phyloP scores from a whole-genome alignment of 164 flowering plant genomes.

The Cinnamomum chago region DNA sequence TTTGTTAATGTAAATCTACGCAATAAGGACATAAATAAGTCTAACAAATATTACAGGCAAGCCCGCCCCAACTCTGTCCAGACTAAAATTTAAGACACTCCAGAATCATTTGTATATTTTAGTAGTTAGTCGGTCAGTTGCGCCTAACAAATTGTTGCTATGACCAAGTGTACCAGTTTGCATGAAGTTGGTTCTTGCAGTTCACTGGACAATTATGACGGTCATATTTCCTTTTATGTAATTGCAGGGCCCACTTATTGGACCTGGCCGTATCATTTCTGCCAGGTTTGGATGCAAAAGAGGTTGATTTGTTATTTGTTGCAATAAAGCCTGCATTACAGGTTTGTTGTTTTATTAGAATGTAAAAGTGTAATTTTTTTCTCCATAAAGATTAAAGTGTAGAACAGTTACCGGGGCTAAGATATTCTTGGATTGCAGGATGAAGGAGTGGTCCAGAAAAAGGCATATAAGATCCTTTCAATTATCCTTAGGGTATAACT shows the following conservation, averaged over 20 bases:
- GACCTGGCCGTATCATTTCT: slow-evolving; percentile 75
- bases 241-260: slow-evolving; percentile 62
- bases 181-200: slow-evolving; percentile 2
- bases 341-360: slow-evolving; percentile 34
- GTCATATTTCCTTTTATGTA: slow-evolving; percentile 3
- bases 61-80: no score
- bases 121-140: no score
- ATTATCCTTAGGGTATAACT: slow-evolving; percentile 63
- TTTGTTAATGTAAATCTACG: no score
- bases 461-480: slow-evolving; percentile 89
- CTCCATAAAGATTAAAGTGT: slow-evolving; percentile 2
- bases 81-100: no score
- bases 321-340: slow-evolving; percentile 62
- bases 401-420: slow-evolving; percentile 1
- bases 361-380: neutral
- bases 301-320: slow-evolving; percentile 44
- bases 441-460: slow-evolving; percentile 74
- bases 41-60: no score
- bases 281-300: slow-evolving; percentile 66
- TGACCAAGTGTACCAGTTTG: neutral
- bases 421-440: slow-evolving; percentile 46
- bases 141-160: neutral
- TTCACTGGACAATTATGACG: neutral
- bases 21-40: no score
- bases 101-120: no score